phyloP scores from a whole-genome alignment of 371 early-diverging fungal species.

The Mucor lusitanicus region DNA sequence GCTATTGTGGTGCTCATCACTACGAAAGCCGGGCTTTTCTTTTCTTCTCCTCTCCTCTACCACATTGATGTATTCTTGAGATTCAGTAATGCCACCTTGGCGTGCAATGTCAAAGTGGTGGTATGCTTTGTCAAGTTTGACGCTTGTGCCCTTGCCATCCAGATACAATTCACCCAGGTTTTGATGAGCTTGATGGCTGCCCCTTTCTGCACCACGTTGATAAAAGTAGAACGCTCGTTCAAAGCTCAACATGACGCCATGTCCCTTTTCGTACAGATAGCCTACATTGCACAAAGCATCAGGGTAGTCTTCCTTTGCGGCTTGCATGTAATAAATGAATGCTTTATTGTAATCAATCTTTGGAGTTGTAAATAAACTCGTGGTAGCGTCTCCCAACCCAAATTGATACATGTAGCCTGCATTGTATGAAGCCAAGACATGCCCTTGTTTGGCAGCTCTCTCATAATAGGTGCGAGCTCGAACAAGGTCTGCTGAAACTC shows the following conservation, averaged over 20 bases:
- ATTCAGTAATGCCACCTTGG: neutral
- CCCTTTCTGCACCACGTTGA: neutral
- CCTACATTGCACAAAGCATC: neutral
- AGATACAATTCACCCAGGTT: conserved; percentile 3
- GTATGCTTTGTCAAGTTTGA: neutral
- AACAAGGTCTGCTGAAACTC: neutral
- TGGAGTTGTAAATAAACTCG: neutral
- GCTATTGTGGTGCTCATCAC: neutral
- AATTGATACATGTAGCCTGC: conserved; percentile 3
- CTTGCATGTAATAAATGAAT: neutral
- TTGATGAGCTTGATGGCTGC: conserved; percentile 7
- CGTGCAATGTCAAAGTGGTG: conserved; percentile 4
- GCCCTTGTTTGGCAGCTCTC: neutral
- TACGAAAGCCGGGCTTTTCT: neutral
- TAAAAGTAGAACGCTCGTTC: conserved; percentile 4
- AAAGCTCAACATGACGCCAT: neutral
- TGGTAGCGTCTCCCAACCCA: neutral
- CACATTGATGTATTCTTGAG: neutral
- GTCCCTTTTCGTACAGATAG: neutral
- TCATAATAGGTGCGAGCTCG: neutral
- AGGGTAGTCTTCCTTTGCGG: neutral
- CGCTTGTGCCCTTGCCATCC: neutral
- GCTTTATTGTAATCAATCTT: neutral
- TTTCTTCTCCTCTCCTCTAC: neutral
- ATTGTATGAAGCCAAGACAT: conserved; percentile 1